phyloP scores from a whole-genome alignment of 225 moss, liverwort and hornwort species.

The Bryum argenteum region DNA sequence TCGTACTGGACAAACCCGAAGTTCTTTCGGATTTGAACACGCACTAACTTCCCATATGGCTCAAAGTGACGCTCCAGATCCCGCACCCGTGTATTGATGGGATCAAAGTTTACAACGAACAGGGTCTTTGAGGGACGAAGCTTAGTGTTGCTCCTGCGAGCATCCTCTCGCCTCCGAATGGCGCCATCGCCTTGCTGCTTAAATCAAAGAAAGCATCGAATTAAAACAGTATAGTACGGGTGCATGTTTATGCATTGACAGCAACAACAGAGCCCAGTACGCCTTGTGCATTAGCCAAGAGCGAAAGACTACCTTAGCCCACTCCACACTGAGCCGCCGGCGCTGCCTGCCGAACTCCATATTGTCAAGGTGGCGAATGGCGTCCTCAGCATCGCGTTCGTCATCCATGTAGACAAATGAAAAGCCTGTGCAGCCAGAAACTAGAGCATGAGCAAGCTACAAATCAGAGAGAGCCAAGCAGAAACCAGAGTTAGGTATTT shows the following conservation, averaged over 20 bases:
- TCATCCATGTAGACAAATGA: constrained; percentile 99
- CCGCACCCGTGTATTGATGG: constrained; percentile 92
- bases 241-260: constrained; percentile 1
- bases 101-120: constrained; percentile 97
- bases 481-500: constrained; percentile 41
- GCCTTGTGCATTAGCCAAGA: background rate
- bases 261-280: background rate
- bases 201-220: background rate
- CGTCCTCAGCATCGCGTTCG: constrained; percentile 98
- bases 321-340: constrained; percentile 94
- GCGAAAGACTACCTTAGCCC: constrained; percentile 74
- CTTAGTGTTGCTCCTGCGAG: constrained; percentile 91
- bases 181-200: constrained; percentile 98
- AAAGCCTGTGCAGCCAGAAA: constrained; percentile 71
- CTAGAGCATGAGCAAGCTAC: constrained; percentile 43
- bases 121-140: constrained; percentile 94
- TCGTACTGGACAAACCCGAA: constrained; percentile 99
- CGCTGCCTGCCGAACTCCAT: constrained; percentile 96
- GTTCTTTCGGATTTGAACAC: constrained; percentile 98
- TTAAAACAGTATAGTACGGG: background rate
- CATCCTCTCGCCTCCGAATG: constrained; percentile 96
- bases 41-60: constrained; percentile 92
- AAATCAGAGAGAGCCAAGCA: constrained; percentile 16
- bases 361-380: constrained; percentile 90
- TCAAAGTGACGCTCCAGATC: constrained; percentile 97